phyloP scores from a whole-genome alignment of 2,329 filamentous ascomycete genomes.

The Trichoderma asperellum region DNA sequence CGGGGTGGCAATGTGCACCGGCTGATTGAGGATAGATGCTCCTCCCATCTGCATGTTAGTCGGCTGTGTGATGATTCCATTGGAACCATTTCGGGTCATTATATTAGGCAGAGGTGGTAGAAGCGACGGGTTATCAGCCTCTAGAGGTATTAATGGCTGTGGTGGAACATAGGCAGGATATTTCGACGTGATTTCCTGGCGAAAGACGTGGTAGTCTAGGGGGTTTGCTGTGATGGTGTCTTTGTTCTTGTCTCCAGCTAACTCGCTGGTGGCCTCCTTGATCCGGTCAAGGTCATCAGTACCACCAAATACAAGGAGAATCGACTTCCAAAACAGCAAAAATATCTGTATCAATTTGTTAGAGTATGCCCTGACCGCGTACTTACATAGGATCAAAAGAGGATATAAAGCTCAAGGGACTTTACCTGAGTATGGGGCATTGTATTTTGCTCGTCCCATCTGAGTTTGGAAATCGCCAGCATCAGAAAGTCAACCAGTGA shows the following conservation, averaged over 20 bases:
- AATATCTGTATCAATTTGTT: constrained; percentile 60
- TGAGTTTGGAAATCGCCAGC: constrained; percentile 66
- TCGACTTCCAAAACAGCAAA: constrained; percentile 87
- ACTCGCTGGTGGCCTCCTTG: constrained; percentile 72
- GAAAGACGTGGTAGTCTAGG: constrained; percentile 92
- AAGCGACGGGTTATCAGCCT: constrained; percentile 88
- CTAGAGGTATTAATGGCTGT: constrained; percentile 77
- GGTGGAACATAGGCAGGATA: constrained; percentile 96
- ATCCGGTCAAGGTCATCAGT: constrained; percentile 71
- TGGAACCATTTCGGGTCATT: constrained; percentile 63
- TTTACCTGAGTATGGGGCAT: constrained; percentile 66
- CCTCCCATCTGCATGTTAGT: constrained; percentile 60
- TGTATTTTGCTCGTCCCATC: constrained; percentile 71
- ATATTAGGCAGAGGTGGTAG: constrained; percentile 83
- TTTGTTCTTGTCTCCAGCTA: constrained; percentile 64
- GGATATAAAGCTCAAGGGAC: background rate
- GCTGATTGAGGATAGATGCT: constrained; percentile 87
- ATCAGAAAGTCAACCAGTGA: constrained; percentile 73
- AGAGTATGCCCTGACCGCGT: constrained; percentile 29
- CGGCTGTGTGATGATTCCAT: constrained; percentile 63
- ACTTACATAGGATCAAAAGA: constrained; percentile 31
- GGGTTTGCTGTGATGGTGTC: constrained; percentile 91
- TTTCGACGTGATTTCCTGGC: constrained; percentile 96
- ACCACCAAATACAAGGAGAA: constrained; percentile 84
- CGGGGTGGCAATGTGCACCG: constrained; percentile 97